phyloP scores from a whole-genome alignment of 2,329 filamentous ascomycete species.

The Pseudocercospora musae region DNA sequence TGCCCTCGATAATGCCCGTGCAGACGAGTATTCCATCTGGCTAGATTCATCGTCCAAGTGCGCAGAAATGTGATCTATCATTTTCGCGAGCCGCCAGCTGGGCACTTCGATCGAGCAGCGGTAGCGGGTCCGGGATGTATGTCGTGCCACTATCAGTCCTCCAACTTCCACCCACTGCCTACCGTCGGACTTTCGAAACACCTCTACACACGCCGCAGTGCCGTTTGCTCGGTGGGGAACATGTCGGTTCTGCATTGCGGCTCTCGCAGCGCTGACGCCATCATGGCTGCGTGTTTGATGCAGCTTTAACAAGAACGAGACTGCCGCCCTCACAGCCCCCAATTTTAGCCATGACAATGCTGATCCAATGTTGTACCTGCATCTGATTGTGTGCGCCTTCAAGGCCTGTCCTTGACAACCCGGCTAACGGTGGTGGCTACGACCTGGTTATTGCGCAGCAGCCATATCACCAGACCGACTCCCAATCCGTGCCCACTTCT shows the following conservation, averaged over 20 bases:
- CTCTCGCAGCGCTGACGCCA: constrained; percentile 19
- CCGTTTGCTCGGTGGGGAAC: constrained; percentile 17
- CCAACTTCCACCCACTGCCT: constrained; percentile 10
- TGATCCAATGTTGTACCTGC: constrained; percentile 26
- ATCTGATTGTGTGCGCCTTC: constrained; percentile 13
- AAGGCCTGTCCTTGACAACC: constrained; percentile 20
- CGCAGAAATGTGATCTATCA: constrained; percentile 21
- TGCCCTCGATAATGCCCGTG: neutral
- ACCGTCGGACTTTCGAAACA: constrained; percentile 10
- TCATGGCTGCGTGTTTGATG: constrained; percentile 17
- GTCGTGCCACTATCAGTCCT: constrained; percentile 6
- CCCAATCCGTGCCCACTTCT: constrained; percentile 2
- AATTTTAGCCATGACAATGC: constrained; percentile 19
- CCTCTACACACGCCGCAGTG: constrained; percentile 8
- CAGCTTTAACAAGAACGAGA: constrained; percentile 21
- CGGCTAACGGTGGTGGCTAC: constrained; percentile 23
- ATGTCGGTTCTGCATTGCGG: neutral
- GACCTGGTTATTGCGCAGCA: constrained; percentile 21
- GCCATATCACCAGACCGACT: constrained; percentile 11
- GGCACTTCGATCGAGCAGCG: constrained; percentile 7
- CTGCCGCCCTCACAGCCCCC: constrained; percentile 6
- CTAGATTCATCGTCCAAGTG: neutral
- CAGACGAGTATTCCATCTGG: neutral
- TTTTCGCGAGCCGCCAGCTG: constrained; percentile 13
- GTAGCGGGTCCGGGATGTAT: constrained; percentile 1